Percentiles rank a stretch among this genome's conserved stretches.
phyloP scores from a whole-genome alignment of 768 basidiomycete genomes.

The Macrolepiota dolichaula region DNA sequence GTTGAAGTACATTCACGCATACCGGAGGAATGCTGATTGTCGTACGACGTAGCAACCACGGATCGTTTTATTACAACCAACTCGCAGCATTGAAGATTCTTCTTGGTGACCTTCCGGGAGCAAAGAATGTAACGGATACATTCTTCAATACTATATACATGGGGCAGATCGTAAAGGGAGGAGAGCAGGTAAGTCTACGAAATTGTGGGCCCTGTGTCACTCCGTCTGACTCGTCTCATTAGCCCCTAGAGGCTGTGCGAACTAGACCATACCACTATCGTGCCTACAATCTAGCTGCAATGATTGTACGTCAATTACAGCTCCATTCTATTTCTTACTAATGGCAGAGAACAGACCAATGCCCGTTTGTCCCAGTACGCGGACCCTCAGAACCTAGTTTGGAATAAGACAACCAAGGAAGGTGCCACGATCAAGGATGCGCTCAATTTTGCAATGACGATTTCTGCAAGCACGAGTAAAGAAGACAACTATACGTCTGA shows the following conservation, averaged over 20 bases:
- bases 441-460: conserved; percentile 53
- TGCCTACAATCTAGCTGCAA: conserved; percentile 63
- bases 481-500: conserved; percentile 42
- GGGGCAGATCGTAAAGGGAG: conserved; percentile 50
- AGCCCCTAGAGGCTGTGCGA: conserved; percentile 60
- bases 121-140: conserved; percentile 38
- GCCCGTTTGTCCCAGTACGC: conserved; percentile 49
- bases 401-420: conserved; percentile 45
- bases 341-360: conserved; percentile 40
- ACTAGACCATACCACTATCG: conserved; percentile 67
- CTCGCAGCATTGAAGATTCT: conserved; percentile 54
- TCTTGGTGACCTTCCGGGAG: conserved; percentile 46
- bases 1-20: conserved; percentile 7
- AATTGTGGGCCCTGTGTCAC: neutral
- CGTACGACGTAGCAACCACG: conserved; percentile 52
- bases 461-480: conserved; percentile 27
- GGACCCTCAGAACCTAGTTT: conserved; percentile 38
- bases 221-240: neutral
- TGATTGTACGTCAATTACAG: conserved; percentile 46
- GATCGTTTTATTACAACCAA: conserved; percentile 62
- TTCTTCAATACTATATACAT: conserved; percentile 52
- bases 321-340: neutral
- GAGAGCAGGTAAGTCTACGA: conserved; percentile 46
- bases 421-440: conserved; percentile 59
- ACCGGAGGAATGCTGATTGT: neutral